Evolutionary conservation across 2,329 filamentous ascomycete species (phyloP).

Genomic region (Fusarium metavorans): DNA sequence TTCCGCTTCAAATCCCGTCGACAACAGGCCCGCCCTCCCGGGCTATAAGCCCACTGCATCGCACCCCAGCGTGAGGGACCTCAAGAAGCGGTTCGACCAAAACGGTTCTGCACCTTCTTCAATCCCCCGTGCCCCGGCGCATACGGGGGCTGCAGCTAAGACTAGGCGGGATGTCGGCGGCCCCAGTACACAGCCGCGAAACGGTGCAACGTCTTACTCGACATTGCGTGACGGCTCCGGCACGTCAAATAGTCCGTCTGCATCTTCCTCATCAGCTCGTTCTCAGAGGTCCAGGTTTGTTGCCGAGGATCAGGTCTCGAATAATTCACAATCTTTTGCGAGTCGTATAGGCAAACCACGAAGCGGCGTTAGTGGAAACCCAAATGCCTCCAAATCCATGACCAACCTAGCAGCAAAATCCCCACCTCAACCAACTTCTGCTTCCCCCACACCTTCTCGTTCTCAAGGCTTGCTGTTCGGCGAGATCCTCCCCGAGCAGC

Average conservation of each 20-base stretch:
- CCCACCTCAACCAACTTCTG: conserved; percentile 49
- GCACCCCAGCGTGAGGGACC: conserved; percentile 82
- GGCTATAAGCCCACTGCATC: conserved; percentile 50
- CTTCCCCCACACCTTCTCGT: conserved; percentile 50
- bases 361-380: conserved; percentile 47
- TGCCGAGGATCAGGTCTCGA: conserved; percentile 64
- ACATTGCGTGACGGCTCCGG: conserved; percentile 52
- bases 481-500: conserved; percentile 74
- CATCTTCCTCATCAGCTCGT: conserved; percentile 43
- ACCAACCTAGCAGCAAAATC: conserved; percentile 49
- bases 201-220: conserved; percentile 56
- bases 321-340: conserved; percentile 69
- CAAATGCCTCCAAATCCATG: conserved; percentile 52
- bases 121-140: conserved; percentile 51
- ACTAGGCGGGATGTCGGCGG: conserved; percentile 48
- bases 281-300: conserved; percentile 61
- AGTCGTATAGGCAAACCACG: conserved; percentile 69
- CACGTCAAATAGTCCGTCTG: conserved; percentile 32
- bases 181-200: conserved; percentile 48
- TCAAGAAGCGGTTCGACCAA: conserved; percentile 83
- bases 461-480: conserved; percentile 76
- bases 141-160: conserved; percentile 50
- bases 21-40: conserved; percentile 53
- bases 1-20: conserved; percentile 68
- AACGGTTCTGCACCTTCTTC: conserved; percentile 54